Evolutionary conservation across 2,329 filamentous ascomycete species (phyloP), one percentile per base, ranked within the genome.

Genomic region (Bisporella sp.): DNA sequence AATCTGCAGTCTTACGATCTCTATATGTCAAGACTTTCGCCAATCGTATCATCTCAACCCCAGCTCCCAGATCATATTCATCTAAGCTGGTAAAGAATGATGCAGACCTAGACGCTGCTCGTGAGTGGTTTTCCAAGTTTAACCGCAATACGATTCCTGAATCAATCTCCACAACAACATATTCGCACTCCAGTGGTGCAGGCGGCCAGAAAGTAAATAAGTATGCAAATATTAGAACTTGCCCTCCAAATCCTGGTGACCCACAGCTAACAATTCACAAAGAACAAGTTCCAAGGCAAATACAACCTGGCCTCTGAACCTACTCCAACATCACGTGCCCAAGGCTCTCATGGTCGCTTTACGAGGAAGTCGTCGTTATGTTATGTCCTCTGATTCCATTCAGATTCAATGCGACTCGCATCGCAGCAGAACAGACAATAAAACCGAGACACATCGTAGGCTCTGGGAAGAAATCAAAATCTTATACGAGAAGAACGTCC

Each of bases 171-270:
- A 57, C 54, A 30, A 65, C 62, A 2, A 55, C 52, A 9, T 66
- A 58, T 43, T 54, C 57, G 13, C 48, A 54, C 6, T 58, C 64
- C 6, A 57, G 53, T 41, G 65, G 65, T 5, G 52, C 63, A 5
- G 65, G 65, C 30, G 65, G 65, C 9, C 65, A 67, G 47, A 64
- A 66, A 54, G 53, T 55, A n/a, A 67, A 67, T 48, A 67, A 65
- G 64, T 66, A 56, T 21, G 50, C 13, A 7, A 5, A 35, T 11
- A n/a, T 28, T 28, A 29, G 41, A 12, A 39, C 28, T 29, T 32
- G 5, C 7, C 4, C 4, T 44, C 8, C 1, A 32, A 28, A 32
- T 21, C 39, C 51, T 21, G 21, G 21, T 21, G 21, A 21, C 21
- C 3, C 21, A 21, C 21, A 21, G 41, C 42, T 53, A 51, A 54